Base-by-base conservation (phyloP, 2,329 filamentous ascomycete species). In the Sphaerulina musiva region DNA sequence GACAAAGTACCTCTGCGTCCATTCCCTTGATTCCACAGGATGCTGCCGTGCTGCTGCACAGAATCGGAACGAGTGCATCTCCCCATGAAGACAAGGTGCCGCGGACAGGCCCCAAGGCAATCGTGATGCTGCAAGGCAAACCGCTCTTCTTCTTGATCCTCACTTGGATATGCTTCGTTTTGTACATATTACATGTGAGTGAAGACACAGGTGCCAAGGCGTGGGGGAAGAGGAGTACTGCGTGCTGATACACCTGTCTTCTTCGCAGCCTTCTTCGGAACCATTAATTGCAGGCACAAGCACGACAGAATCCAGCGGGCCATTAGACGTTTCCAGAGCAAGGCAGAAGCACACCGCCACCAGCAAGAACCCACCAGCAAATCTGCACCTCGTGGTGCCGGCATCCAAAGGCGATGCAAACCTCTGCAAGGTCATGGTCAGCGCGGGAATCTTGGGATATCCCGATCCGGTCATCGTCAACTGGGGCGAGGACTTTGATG, bases 331-430 rank as follows among this genome's bases (percentile, higher is more conserved):
- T 17, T n/a, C 48, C n/a, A 36, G 42, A 17, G 36, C 41, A 44
- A 46, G 42, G 45, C 48, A 51, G 34, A 45, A 51, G 20, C 48
- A 51, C 14, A 46, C 3, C 20, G 20, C 42, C 9, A 41, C 45
- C 26, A 53, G 45, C 39, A 56, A 46, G 20, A 47, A 44, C 7
- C 49, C 50, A 29, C 56, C 56, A 17, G 49, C 54, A 14, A 60
- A 62, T 29, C 53, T 68, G 23, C 64, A 68, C 46, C 42, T 67
- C 10, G 47, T 68, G 20, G 53, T 66, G 8, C 61, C 64, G 17
- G 59, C 61, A 3, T 59, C 59, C 5, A 47, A 55, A n/a, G 45
- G 61, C 14, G 57, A 66, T 50, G 45, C 48, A 11, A 61, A 67
- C 45, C 48, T 65, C 3, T 66, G 63, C 57, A 67, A 65, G 50